Conservation (phyloP, 495 filamentous ascomycete genomes). For the Aspergillus kassunensis region DNA sequence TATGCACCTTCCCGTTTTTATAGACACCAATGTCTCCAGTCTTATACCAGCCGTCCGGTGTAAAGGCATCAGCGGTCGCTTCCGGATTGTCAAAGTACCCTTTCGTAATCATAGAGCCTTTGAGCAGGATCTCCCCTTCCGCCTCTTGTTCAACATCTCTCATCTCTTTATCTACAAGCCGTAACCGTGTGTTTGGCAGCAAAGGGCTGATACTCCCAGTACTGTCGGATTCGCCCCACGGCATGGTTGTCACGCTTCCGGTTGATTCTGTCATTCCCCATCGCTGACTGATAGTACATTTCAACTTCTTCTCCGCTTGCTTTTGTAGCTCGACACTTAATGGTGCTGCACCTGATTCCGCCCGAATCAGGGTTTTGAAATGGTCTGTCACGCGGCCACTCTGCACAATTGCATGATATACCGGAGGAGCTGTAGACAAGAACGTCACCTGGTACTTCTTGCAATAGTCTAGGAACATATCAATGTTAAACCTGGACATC, state of each 20-base stretch:
- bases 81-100: conserved; percentile 73
- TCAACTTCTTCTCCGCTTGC: conserved; percentile 16
- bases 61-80: conserved; percentile 67
- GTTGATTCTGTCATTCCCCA: conserved; percentile 20
- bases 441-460: conserved; percentile 12
- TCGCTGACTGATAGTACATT: conserved; percentile 16
- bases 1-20: conserved; percentile 51
- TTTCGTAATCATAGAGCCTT: conserved; percentile 46
- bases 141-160: conserved; percentile 7
- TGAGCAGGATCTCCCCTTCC: conserved; percentile 17
- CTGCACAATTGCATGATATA: conserved; percentile 15
- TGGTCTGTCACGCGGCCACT: conserved; percentile 14
- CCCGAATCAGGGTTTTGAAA: conserved; percentile 13
- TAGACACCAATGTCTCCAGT: conserved; percentile 75
- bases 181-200: conserved; percentile 12
- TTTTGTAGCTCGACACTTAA: conserved; percentile 12
- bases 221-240: conserved; percentile 13
- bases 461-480: conserved; percentile 16
- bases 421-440: conserved; percentile 14
- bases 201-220: conserved; percentile 17
- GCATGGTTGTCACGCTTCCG: conserved; percentile 18
- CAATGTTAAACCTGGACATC: conserved; percentile 17
- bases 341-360: conserved; percentile 17
- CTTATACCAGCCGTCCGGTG: conserved; percentile 79
- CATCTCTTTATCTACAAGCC: conserved; percentile 11